These are phyloP conservation scores for Pyrenochaeta sp. DNA, from an alignment of 2,329 filamentous ascomycete genomes.

Conservation along the genomic window DNA sequence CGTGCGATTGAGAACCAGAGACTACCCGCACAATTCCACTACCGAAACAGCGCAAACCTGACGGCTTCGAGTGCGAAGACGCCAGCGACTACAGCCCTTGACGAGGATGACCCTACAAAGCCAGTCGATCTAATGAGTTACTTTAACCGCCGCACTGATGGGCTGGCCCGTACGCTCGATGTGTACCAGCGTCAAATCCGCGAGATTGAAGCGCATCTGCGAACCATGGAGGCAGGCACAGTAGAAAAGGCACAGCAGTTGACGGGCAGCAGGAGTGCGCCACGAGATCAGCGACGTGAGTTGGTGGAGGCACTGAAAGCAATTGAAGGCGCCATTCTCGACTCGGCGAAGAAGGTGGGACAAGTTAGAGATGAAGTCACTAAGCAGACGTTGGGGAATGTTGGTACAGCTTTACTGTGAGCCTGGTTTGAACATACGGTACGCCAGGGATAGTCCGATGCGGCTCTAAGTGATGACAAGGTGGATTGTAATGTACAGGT, in stretches of 20 bases:
- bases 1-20: constrained; percentile 78
- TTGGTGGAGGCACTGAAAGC: constrained; percentile 57
- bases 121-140: constrained; percentile 57
- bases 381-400: constrained; percentile 51
- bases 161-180: constrained; percentile 50
- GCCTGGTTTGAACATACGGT: background rate
- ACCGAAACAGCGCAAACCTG: constrained; percentile 54
- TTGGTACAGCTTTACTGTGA: constrained; percentile 42
- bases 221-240: constrained; percentile 58
- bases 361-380: constrained; percentile 58
- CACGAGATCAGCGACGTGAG: constrained; percentile 53
- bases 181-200: constrained; percentile 54
- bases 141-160: constrained; percentile 53
- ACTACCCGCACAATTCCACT: constrained; percentile 71
- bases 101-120: constrained; percentile 49
- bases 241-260: constrained; percentile 55
- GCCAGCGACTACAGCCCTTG: constrained; percentile 37
- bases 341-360: constrained; percentile 58
- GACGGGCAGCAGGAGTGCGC: constrained; percentile 42
- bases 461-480: background rate
- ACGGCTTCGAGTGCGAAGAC: constrained; percentile 40
- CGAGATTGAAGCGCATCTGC: constrained; percentile 59
- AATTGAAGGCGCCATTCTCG: constrained; percentile 60
- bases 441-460: background rate
- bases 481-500: background rate